Percentiles rank a stretch among this genome's conserved stretches.
Conservation (phyloP, 1,284 basidiomycete species). For the Neolentinus lepideus region DNA sequence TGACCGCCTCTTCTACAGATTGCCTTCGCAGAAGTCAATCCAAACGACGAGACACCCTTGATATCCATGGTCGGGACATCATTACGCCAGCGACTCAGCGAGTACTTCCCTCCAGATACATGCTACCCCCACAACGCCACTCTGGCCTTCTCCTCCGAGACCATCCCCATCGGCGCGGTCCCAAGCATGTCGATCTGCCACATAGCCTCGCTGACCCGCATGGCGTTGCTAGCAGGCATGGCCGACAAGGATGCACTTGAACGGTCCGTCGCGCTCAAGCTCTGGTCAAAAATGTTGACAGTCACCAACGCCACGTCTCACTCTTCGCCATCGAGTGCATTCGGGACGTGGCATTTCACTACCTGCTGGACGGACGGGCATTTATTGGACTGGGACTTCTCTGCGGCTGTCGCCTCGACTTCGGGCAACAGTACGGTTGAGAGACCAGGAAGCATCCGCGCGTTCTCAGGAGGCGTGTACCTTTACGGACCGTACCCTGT, state of each 20-base stretch:
- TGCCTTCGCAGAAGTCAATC: background rate
- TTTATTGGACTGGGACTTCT: background rate
- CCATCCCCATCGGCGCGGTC: conserved; percentile 14
- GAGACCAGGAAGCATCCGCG: background rate
- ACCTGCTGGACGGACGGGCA: background rate
- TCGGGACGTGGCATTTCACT: background rate
- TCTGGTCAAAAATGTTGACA: background rate
- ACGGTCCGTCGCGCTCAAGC: background rate
- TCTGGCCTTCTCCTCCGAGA: conserved; percentile 10
- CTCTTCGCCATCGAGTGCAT: background rate
- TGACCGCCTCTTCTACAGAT: background rate
- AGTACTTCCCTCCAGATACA: background rate
- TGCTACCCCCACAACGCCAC: background rate
- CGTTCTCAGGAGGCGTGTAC: background rate
- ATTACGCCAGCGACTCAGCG: background rate
- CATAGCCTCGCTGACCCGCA: background rate
- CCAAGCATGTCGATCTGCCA: background rate
- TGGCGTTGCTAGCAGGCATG: background rate
- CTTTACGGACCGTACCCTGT: background rate
- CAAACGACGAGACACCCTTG: background rate
- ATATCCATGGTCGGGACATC: background rate
- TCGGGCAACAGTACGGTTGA: background rate
- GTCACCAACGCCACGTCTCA: background rate
- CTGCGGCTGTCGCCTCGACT: background rate
- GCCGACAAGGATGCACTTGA: background rate